Base-by-base conservation (phyloP, 75 land plant species). In the Selaginella tamariscina region DNA sequence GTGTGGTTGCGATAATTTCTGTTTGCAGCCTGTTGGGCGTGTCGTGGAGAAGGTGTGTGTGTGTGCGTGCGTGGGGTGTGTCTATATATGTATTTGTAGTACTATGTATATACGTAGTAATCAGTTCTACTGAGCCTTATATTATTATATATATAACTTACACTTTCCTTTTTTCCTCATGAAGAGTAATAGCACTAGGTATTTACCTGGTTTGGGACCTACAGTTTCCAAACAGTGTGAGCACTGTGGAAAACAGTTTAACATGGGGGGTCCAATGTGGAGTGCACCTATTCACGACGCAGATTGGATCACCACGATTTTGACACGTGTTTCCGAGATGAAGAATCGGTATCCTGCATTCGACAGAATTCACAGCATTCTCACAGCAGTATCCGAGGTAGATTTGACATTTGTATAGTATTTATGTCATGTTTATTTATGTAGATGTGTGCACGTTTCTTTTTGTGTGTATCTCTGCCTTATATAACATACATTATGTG, bases 261-360 rank as follows among this genome's bases (percentile, higher is more conserved):
- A 84, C 68, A 91, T 95, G 99, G 99, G 89, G 59, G 97, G 99
- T n/a, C 97, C 99, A 8, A 95, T 95, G 65, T 95, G 99, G 97
- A 81, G 97, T 54, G 99, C 89, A 64, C 99, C 93, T 1, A 95
- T 95, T 32, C 99, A 95, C 73, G 97, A 95, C 59, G 77, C 83
- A 32, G 97, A 91, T 32, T 91, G 99, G 97, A 80, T 91, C 24
- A 49, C 73, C 23, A 79, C 85, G 23, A 84, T 80, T 30, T 76
- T 95, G 28, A 70, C 80, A 63, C 79, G 78, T 73, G 83, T 91
- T 27, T 80, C 68, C 29, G 68, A 81, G 9, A 72, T 79, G 79
- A 91, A 83, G 67, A 81, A 73, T 2, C 31, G 82, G 0, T 95
- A 91, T 71, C 97, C 99, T 21, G 97, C 92, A 39, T 91, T 74